These are phyloP conservation scores for Malus hybrid DNA, from an alignment of 331 rosid species.

Conservation along the genomic window DNA sequence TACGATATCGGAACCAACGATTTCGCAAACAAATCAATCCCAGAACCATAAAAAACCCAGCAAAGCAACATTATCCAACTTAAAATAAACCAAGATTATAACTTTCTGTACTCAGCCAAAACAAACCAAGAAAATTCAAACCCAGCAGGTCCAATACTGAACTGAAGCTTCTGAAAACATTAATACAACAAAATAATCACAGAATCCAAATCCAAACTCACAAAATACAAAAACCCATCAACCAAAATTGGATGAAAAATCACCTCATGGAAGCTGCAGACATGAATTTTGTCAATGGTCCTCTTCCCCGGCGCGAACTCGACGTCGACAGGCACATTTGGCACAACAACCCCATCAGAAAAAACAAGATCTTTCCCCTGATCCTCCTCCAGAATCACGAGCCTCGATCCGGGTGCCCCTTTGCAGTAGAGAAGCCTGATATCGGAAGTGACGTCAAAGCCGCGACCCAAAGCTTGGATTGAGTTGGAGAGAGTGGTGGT, in stretches of 20 bases:
- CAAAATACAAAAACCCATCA: conserved; percentile 9
- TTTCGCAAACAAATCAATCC: not conserved
- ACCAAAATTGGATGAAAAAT: conserved; percentile 20
- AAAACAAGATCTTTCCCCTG: conserved; percentile 49
- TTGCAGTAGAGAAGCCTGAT: conserved; percentile 92
- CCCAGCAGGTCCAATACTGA: not conserved
- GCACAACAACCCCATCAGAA: conserved; percentile 42
- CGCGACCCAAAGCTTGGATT: conserved; percentile 95
- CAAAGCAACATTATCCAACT: not conserved
- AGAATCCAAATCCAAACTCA: conserved; percentile 9
- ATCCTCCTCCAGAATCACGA: conserved; percentile 59
- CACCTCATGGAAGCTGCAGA: conserved; percentile 68
- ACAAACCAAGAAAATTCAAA: not conserved
- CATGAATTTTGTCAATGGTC: conserved; percentile 38
- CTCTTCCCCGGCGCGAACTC: conserved; percentile 35
- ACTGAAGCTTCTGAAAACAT: conserved; percentile 11
- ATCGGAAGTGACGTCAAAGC: conserved; percentile 96
- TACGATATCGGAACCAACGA: not conserved
- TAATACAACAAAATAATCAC: not conserved
- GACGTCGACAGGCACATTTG: conserved; percentile 62
- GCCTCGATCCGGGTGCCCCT: conserved; percentile 90
- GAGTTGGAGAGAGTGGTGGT: conserved; percentile 63
- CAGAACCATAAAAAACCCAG: not conserved
- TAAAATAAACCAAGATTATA: not conserved
- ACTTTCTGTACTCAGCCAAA: not conserved